Evolutionary conservation across 192 early-diverging fungal genomes (phyloP), one percentile per base, ranked within the genome.

Genomic region (Backusella tarrabulga): DNA sequence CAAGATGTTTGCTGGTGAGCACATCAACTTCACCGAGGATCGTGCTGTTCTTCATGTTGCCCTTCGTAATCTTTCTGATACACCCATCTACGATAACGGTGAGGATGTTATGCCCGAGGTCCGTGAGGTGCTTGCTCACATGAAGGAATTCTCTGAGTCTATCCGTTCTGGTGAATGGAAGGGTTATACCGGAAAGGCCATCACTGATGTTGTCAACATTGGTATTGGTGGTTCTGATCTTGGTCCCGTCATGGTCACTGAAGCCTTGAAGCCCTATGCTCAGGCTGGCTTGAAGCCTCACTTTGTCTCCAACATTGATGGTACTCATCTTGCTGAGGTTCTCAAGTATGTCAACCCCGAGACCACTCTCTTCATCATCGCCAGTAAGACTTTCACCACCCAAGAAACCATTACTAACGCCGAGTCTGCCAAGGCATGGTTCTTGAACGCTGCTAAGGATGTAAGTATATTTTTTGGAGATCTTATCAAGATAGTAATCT

Each of bases 341-440:
- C 85, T 98, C 78, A 97, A 97, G 89, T 77, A 83, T 23, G 85
- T 96, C 71, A 83, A 97, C 80, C 93, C 96, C 29, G 96, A 96
- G 72, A 94, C 94, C 12, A 89, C 95, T 6, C 82, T 99, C 75
- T 99, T 98, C 83, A 98, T 99, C 76, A 88, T 99, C 74, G 97
- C 97, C 35, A 94, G 92, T 71, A 99, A 99, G 91, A 99, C 97
- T 19, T 99, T 98, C 71, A 99, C 97, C 23, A 99, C 97, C 56
- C 97, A 98, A 84, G 97, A 99, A 83, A 99, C 97, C 54, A 95
- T 99, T 78, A 97, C 97, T 74, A 99, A 99, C 76, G 97, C 97
- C 15, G 89, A 88, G 50, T 93, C 96, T 34, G 97, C 97, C 76
- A 97, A 95, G 86, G 85, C 85, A 34, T 99, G 97, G 97, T 98